A percentile compares a stretch with the other conserved stretches of the same genome.
phyloP scores from a whole-genome alignment of 1,284 basidiomycete species.

The Pseudozyma sp. region DNA sequence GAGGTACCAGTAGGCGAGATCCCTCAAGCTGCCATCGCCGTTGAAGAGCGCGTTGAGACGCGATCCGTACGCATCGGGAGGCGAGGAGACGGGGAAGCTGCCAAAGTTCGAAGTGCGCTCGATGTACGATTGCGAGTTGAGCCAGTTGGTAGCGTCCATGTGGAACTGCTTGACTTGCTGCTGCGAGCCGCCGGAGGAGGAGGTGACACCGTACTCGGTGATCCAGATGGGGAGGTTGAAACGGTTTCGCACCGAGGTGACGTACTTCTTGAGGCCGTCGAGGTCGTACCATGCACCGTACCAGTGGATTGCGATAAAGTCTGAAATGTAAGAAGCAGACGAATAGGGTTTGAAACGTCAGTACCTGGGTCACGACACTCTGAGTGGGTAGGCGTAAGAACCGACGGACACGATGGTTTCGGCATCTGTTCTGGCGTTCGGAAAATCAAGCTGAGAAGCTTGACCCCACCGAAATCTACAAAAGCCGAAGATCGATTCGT shows the following conservation, averaged over 20 bases:
- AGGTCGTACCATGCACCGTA: constrained; percentile 59
- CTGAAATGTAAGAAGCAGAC: constrained; percentile 9
- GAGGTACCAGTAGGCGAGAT: constrained; percentile 49
- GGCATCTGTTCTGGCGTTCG: no score
- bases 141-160: constrained; percentile 53
- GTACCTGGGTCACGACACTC: background rate
- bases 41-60: constrained; percentile 60
- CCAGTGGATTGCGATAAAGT: constrained; percentile 67
- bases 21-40: constrained; percentile 39
- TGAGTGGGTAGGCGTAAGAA: no score
- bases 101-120: constrained; percentile 63
- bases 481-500: background rate
- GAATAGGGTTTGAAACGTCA: constrained; percentile 2
- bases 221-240: constrained; percentile 63
- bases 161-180: constrained; percentile 58
- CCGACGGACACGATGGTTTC: no score
- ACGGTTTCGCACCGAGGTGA: constrained; percentile 44
- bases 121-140: constrained; percentile 50
- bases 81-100: constrained; percentile 42
- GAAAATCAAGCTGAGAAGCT: no score
- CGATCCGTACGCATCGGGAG: constrained; percentile 59
- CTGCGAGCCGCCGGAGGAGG: constrained; percentile 40
- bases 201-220: constrained; percentile 66
- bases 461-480: background rate
- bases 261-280: constrained; percentile 47